Base-by-base conservation (phyloP, 2,329 filamentous ascomycete genomes). In the Cryoendolithus antarcticus region DNA sequence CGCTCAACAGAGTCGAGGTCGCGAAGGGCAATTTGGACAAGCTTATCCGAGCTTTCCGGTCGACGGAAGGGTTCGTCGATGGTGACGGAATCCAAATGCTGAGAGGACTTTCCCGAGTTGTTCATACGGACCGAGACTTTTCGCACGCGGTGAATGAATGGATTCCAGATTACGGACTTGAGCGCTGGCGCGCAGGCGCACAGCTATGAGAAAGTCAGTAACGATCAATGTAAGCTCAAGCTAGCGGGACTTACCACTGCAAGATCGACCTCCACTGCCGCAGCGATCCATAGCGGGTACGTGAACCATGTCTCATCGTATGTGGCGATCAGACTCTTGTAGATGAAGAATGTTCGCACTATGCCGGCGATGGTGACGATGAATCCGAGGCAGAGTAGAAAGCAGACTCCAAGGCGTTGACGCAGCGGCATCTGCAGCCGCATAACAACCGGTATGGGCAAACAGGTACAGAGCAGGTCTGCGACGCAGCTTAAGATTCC, bases 271-370 rank as follows among this genome's bases (percentile, higher is more conserved):
- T 69, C 65, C 2, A 69, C 58, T 0, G 62, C 59, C 5, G 64
- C 63, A 30, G 58, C 58, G 11, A 68, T 66, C 62, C 64, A 69
- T 1, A 68, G 49, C 3, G 62, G 62, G 49, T 64, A 67, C 4
- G 61, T 54, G 37, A 57, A 63, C 65, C 65, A 68, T 3, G 63
- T 65, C 39, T 58, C 56, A 38, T 69, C 65, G 42, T 62, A 66
- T 35, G 56, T 62, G 3, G 45, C 49, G 4, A 66, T 54, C 5
- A 68, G 44, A 11, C 56, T 58, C 41, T 60, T 56, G 49, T 62
- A 66, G 35, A 66, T 64, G 46, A 49, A 66, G 55, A 60, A 67
- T 3, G 63, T 68, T 12, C 65, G 47, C 3, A 66, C 49, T 4
- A 61, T 47, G 2, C 64, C 65, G 4, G 63, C 62, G 35, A 61